A percentile compares a stretch with the other conserved stretches of the same genome.
Evolutionary conservation across 2,329 filamentous ascomycete genomes (phyloP).

Genomic region (Penicillium sp.): DNA sequence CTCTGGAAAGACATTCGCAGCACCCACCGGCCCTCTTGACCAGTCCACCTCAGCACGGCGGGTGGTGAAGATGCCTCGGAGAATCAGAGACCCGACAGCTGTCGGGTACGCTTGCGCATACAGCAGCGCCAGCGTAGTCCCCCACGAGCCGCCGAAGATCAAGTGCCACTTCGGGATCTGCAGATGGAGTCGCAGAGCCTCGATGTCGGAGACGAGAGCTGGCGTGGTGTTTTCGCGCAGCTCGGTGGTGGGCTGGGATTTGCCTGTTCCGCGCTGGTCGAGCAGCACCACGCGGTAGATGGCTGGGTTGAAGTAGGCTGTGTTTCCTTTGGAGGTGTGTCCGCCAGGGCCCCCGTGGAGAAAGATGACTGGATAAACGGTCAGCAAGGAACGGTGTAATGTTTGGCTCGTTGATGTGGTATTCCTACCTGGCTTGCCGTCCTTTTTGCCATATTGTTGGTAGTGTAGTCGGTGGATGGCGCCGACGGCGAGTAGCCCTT

Average conservation of each 20-base stretch:
- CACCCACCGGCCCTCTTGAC: slow-evolving; percentile 28
- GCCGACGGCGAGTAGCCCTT: slow-evolving; percentile 32
- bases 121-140: slow-evolving; percentile 45
- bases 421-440: slow-evolving; percentile 39
- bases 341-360: slow-evolving; percentile 49
- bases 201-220: slow-evolving; percentile 47
- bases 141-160: slow-evolving; percentile 52
- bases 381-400: no score
- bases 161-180: slow-evolving; percentile 44
- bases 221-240: slow-evolving; percentile 48
- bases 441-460: slow-evolving; percentile 39
- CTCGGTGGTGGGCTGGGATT: slow-evolving; percentile 43
- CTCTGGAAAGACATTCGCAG: slow-evolving; percentile 41
- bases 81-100: slow-evolving; percentile 39
- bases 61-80: slow-evolving; percentile 45
- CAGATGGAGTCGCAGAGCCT: slow-evolving; percentile 44
- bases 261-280: slow-evolving; percentile 49
- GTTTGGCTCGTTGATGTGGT: no score
- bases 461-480: slow-evolving; percentile 39
- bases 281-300: slow-evolving; percentile 48
- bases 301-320: slow-evolving; percentile 45
- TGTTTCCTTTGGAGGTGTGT: slow-evolving; percentile 34
- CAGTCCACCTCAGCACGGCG: slow-evolving; percentile 37
- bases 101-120: slow-evolving; percentile 47
- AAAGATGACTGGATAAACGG: no score